A percentile compares a stretch with the other conserved stretches of the same genome.
Evolutionary conservation across 805 yeast genomes (phyloP).

Genomic region (Wickerhamomyces queroliae): DNA sequence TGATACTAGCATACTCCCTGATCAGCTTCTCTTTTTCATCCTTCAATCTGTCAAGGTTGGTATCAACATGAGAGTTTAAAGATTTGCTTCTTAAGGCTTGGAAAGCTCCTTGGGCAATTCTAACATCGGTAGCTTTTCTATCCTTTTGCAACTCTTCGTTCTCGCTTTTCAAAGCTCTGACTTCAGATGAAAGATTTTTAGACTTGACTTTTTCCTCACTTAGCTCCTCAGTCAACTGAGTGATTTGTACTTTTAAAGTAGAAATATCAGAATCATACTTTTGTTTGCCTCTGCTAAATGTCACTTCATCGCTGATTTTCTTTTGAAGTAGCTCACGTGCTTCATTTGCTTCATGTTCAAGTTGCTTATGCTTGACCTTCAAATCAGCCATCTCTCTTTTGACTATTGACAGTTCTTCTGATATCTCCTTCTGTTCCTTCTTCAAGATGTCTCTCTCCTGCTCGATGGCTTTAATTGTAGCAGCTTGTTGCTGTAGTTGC

Average conservation of each 20-base stretch:
- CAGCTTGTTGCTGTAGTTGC: constrained; percentile 20
- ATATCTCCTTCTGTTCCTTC: constrained; percentile 21
- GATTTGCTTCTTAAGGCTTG: constrained; percentile 14
- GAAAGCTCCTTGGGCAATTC: constrained; percentile 19
- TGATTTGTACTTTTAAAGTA: constrained; percentile 27
- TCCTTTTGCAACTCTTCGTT: constrained; percentile 26
- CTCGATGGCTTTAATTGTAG: constrained; percentile 21
- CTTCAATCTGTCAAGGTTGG: constrained; percentile 16
- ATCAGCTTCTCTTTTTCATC: constrained; percentile 21
- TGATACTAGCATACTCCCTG: constrained; percentile 41
- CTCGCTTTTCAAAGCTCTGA: constrained; percentile 23
- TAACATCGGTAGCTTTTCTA: constrained; percentile 15
- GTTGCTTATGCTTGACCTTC: constrained; percentile 25
- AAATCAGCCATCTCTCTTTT: constrained; percentile 21
- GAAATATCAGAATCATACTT: constrained; percentile 34
- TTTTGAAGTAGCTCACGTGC: constrained; percentile 35
- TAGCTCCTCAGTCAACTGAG: constrained; percentile 12
- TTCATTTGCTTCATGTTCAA: constrained; percentile 41
- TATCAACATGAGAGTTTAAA: constrained; percentile 13
- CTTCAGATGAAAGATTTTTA: constrained; percentile 21
- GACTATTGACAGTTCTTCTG: constrained; percentile 21
- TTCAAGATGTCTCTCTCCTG: constrained; percentile 26
- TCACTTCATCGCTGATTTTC: constrained; percentile 36
- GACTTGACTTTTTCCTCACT: constrained; percentile 26
- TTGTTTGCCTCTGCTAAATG: constrained; percentile 39